Evolutionary conservation across 2,329 filamentous ascomycete genomes (phyloP).

Genomic region (Byssothecium circinans): DNA sequence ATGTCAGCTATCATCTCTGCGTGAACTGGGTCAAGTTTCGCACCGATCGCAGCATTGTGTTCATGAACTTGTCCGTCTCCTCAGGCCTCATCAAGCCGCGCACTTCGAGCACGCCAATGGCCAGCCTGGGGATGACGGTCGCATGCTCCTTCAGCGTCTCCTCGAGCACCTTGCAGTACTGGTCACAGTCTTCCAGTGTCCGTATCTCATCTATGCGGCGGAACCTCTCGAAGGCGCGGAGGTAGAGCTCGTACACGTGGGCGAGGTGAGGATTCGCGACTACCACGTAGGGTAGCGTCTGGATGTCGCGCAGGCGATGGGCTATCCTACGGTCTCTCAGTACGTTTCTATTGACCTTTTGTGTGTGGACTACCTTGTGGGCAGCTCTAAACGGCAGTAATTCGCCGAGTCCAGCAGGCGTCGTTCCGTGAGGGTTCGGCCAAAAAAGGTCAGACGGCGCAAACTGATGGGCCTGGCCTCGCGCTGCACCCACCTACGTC

Average conservation of each 20-base stretch:
- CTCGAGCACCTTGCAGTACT: slow-evolving; percentile 77
- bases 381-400: slow-evolving; percentile 93
- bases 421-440: slow-evolving; percentile 85
- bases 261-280: slow-evolving; percentile 94
- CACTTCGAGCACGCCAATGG: slow-evolving; percentile 92
- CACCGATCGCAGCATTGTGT: slow-evolving; percentile 84
- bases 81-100: slow-evolving; percentile 77
- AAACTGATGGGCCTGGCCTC: slow-evolving; percentile 95
- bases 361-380: slow-evolving; percentile 80
- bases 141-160: slow-evolving; percentile 83
- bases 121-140: slow-evolving; percentile 88
- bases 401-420: slow-evolving; percentile 93
- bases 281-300: slow-evolving; percentile 91
- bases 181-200: slow-evolving; percentile 85
- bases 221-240: slow-evolving; percentile 91
- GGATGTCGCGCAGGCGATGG: slow-evolving; percentile 95
- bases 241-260: slow-evolving; percentile 95
- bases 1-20: slow-evolving; percentile 6
- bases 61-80: slow-evolving; percentile 92
- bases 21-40: neutral
- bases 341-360: too few relatives aligned
- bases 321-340: slow-evolving; percentile 64
- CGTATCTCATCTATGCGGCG: slow-evolving; percentile 82
- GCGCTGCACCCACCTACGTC: slow-evolving; percentile 80
- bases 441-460: slow-evolving; percentile 95